Conservation (phyloP, 2,329 filamentous ascomycete genomes). For the Beauveria sp. region DNA sequence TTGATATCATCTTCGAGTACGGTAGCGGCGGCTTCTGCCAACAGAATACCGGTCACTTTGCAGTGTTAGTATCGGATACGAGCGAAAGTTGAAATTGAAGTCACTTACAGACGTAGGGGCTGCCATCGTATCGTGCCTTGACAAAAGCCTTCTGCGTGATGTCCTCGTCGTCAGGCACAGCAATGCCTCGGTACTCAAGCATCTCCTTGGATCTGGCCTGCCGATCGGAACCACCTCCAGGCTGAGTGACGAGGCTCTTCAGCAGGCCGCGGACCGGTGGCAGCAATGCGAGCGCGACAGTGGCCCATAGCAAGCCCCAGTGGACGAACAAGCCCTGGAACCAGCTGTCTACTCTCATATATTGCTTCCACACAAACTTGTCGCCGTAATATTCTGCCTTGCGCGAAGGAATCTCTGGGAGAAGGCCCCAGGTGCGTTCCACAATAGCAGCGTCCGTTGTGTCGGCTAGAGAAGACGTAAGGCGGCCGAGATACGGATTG, state of each 20-base stretch:
- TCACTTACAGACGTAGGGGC: constrained; percentile 56
- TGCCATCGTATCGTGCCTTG: constrained; percentile 49
- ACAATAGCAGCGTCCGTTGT: constrained; percentile 47
- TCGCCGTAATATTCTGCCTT: constrained; percentile 47
- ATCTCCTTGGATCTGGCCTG: constrained; percentile 51
- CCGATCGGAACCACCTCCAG: constrained; percentile 45
- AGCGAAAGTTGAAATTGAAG: not conserved
- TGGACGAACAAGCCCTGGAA: constrained; percentile 44
- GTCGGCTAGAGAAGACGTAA: constrained; percentile 46
- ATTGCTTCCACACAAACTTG: constrained; percentile 53
- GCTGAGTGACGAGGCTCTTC: constrained; percentile 38
- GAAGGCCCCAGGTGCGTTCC: constrained; percentile 56
- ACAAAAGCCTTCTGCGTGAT: constrained; percentile 44
- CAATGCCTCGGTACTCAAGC: constrained; percentile 57
- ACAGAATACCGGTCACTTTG: constrained; percentile 55
- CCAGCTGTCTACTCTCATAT: constrained; percentile 42
- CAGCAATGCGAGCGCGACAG: constrained; percentile 35
- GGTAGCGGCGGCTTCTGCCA: constrained; percentile 57
- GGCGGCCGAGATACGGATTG: constrained; percentile 45
- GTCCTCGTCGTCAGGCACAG: constrained; percentile 47
- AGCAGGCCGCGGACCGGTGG: constrained; percentile 39
- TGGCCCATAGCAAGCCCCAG: constrained; percentile 36
- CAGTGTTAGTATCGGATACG: not conserved
- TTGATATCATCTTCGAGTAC: constrained; percentile 55
- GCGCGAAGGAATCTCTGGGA: constrained; percentile 36